Evolutionary conservation across 108 stramenopile genomes (phyloP).

Genomic region (Mediolabrus comicus): DNA sequence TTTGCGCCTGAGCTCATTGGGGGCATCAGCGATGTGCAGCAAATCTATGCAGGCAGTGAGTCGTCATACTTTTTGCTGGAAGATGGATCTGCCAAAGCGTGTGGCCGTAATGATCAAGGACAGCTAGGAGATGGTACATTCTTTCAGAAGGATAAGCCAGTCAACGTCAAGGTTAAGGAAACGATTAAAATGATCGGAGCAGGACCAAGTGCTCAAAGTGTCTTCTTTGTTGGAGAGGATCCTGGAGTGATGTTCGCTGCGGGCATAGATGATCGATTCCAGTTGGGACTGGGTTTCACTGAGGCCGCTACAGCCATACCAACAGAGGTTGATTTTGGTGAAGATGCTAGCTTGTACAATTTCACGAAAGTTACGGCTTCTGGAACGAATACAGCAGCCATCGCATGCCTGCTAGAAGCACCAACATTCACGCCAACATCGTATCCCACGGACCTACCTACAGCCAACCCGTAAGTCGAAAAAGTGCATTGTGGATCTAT

Average conservation of each 20-base stretch:
- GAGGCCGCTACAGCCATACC: neutral
- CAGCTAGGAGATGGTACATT: conserved; percentile 29
- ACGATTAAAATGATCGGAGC: neutral
- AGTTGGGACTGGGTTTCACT: conserved; percentile 6
- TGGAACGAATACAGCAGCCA: conserved; percentile 17
- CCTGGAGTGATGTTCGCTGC: conserved; percentile 1
- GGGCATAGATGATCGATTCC: conserved; percentile 19
- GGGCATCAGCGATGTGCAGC: neutral
- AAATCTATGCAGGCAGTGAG: conserved; percentile 20
- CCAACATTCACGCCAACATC: conserved; percentile 10
- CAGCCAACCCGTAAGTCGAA: neutral
- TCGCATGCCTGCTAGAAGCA: conserved; percentile 4
- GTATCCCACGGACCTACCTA: conserved; percentile 9
- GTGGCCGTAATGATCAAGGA: conserved; percentile 31
- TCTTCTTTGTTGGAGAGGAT: conserved; percentile 16
- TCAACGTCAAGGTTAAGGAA: conserved; percentile 7
- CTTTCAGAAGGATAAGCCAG: conserved; percentile 7
- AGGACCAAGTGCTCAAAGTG: conserved; percentile 10
- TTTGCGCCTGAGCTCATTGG: conserved; percentile 2
- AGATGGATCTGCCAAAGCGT: conserved; percentile 9
- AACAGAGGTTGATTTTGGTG: neutral
- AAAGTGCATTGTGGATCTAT: neutral
- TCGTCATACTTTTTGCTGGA: conserved; percentile 19
- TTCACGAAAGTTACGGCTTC: conserved; percentile 16
- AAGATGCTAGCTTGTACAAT: neutral